Percentiles rank a stretch among this genome's conserved stretches.
phyloP scores from a whole-genome alignment of 108 stramenopile genomes.

The Cyclotella sp. region DNA sequence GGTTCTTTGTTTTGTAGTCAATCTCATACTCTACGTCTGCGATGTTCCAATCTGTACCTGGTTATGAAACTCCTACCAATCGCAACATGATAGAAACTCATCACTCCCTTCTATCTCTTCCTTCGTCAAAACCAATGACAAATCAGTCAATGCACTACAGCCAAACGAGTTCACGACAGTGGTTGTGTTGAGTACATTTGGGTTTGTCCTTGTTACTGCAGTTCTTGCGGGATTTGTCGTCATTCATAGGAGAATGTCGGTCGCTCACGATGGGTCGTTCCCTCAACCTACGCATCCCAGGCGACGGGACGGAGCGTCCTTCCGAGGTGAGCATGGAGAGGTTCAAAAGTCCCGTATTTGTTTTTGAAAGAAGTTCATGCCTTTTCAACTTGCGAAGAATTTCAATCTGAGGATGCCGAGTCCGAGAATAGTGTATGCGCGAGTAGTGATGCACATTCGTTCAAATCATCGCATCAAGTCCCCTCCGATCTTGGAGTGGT shows the following conservation, averaged over 20 bases:
- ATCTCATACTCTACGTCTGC: background rate
- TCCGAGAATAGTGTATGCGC: conserved; percentile 7
- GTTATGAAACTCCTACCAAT: background rate
- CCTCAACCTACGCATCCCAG: background rate
- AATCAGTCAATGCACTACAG: background rate
- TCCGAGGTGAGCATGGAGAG: background rate
- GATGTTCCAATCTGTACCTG: background rate
- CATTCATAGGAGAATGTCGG: background rate
- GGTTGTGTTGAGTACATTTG: conserved; percentile 11
- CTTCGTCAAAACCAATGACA: background rate
- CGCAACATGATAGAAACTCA: background rate
- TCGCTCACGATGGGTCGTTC: background rate
- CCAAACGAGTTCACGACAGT: background rate
- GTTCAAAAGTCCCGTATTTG: background rate
- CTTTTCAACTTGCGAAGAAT: background rate
- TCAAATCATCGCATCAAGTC: background rate
- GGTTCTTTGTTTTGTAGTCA: too few species aligned
- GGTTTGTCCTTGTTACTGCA: background rate
- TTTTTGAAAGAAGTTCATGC: background rate
- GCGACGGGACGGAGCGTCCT: background rate
- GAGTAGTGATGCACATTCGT: background rate
- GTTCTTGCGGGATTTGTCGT: background rate
- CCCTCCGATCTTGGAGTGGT: background rate
- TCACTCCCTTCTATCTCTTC: background rate
- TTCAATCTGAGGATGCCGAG: conserved; percentile 6